Conservation (phyloP, 177 flowering plant genomes). For the Tripterygium wilfordii region DNA sequence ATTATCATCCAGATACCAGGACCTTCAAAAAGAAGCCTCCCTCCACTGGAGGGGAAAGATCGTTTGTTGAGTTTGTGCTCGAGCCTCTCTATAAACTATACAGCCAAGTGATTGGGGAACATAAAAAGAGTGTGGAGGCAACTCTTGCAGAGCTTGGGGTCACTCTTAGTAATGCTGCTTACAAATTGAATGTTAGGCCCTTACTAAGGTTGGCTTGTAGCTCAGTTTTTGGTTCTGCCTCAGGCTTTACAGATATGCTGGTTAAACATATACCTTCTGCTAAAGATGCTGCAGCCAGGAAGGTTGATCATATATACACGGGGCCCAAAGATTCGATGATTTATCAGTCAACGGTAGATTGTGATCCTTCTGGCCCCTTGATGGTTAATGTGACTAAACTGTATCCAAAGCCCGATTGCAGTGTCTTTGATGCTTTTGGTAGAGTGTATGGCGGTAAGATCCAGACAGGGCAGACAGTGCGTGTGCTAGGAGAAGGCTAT, state of each 20-base stretch:
- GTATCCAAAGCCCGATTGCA: constrained; percentile 96
- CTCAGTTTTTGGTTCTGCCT: constrained; percentile 90
- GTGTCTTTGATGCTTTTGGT: constrained; percentile 99
- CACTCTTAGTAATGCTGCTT: constrained; percentile 86
- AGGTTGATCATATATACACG: constrained; percentile 86
- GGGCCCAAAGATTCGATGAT: constrained; percentile 70
- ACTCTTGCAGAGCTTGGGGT: constrained; percentile 96
- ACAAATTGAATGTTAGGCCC: constrained; percentile 86
- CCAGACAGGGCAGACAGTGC: constrained; percentile 86
- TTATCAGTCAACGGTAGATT: constrained; percentile 63
- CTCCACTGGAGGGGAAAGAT: constrained; percentile 75
- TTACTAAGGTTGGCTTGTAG: constrained; percentile 94
- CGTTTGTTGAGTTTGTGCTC: constrained; percentile 92
- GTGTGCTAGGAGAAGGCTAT: constrained; percentile 97
- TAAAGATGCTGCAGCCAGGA: constrained; percentile 69
- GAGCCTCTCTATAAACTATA: constrained; percentile 98
- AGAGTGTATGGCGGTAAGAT: constrained; percentile 94
- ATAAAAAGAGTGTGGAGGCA: constrained; percentile 92
- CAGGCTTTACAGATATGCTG: constrained; percentile 98
- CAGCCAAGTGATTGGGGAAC: constrained; percentile 97
- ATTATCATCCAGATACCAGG: constrained; percentile 76
- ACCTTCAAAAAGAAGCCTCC: constrained; percentile 72
- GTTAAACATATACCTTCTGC: constrained; percentile 95
- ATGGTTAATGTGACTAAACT: constrained; percentile 96
- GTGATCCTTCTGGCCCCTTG: constrained; percentile 87